These are phyloP conservation scores for Syzygium aqueum DNA, from an alignment of 345 rosid genomes.

Conservation along the genomic window DNA sequence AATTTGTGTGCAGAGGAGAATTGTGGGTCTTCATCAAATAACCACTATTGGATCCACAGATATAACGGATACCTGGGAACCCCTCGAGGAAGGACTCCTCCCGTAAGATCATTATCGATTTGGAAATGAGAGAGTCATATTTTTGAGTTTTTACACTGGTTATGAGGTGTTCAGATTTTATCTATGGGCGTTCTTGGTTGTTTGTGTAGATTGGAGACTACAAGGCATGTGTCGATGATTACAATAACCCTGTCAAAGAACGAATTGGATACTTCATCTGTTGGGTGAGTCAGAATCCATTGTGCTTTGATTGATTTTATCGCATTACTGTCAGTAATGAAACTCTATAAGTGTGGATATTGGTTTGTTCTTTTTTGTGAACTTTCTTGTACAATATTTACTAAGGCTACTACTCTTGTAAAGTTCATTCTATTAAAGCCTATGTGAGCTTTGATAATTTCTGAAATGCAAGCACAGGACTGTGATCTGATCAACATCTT, in stretches of 20 bases:
- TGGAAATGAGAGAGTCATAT: not conserved
- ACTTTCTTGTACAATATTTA: not conserved
- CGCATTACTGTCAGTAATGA: not conserved
- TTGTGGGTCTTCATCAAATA: constrained; percentile 40
- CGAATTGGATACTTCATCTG: constrained; percentile 34
- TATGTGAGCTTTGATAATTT: not conserved
- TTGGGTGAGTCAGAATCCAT: constrained; percentile 30
- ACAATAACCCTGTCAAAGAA: constrained; percentile 42
- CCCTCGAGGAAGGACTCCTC: constrained; percentile 53
- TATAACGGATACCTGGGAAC: constrained; percentile 57
- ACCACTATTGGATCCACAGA: constrained; percentile 33
- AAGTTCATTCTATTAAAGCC: not conserved
- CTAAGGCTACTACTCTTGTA: not conserved
- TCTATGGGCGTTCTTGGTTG: not conserved
- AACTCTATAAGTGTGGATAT: not conserved
- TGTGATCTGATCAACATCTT: not conserved
- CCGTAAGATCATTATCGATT: constrained; percentile 25
- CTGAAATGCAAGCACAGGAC: not conserved
- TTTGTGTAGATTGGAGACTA: constrained; percentile 38
- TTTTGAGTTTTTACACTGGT: not conserved
- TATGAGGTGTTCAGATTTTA: not conserved
- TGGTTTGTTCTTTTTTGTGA: not conserved
- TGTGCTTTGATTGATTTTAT: not conserved
- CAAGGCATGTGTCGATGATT: constrained; percentile 58
- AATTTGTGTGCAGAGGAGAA: constrained; percentile 21